Base-by-base conservation (phyloP, 306 rosid genomes). In the Rosa persica region DNA sequence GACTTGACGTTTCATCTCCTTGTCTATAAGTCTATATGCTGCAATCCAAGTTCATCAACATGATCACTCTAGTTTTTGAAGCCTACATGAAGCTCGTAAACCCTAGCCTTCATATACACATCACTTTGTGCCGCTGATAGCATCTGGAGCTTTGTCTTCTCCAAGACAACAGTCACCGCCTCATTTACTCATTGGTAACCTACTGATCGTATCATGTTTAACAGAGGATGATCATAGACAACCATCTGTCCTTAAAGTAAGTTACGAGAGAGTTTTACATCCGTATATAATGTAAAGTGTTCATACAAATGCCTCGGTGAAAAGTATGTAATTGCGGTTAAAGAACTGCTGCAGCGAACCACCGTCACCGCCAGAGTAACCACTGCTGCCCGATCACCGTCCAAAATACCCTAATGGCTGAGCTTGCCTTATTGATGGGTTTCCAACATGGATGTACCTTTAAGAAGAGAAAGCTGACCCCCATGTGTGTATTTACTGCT, bases 401-500 rank as follows among this genome's bases (percentile, higher is more conserved):
- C 77, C 51, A 73, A 42, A 55, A 3, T 8, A 23, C 51, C 15
- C 52, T 36, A 55, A 65, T 40, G 19, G 77, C 49, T 38, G 49
- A 39, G 67, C 9, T 39, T 73, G 52, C 77, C 67, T 30, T 22
- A 73, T 55, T 62, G 42, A 6, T 30, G 67, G 52, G 67, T 39
- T 55, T 23, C 67, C 67, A 73, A 54, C 44, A 39, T 38, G 12
- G 4, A 9, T 49, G 55, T 9, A 12, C 43, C 67, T 72, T 61
- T 40, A 54, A n/a, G 16, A 54, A 39, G 25, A 47, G 12, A 39
- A 55, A 73, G 77, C 39, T 73, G 40, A 55, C 38, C 16, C 22
- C 67, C 52, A 55, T 73, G 67, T 73, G 77, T 73, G 67, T 22
- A 55, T 12, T 73, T 73, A 73, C 77, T 73, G 23, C 52, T 54